Evolutionary conservation across 306 rosid species (phyloP), one percentile per base, ranked within the genome.

Genomic region (Cajanus cajan): DNA sequence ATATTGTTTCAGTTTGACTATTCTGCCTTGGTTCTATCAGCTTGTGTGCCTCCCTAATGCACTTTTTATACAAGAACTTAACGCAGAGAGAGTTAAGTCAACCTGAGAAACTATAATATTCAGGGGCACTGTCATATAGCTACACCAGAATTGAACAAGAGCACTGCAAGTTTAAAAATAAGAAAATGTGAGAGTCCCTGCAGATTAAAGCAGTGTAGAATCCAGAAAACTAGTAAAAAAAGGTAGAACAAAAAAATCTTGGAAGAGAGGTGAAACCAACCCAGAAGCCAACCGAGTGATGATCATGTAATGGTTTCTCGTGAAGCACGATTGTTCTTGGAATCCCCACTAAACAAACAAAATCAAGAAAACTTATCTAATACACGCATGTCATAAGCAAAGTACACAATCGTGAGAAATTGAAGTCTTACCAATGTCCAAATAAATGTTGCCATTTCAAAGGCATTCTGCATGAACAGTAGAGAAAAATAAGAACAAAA

Each of bases 101-200:
- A 92, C 98, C 98, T 88, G 97, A 1, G 96, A 90, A 73, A 95
- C 93, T 85, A 95, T 92, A 13, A 91, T 77, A 79, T 95, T 95
- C n/a, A 95, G 87, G 67, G 98, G 98, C 73, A 88, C 97, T 4
- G 98, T 91, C 93, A 91, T 84, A 83, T 93, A 90, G 92, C 98
- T 95, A 81, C 98, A 92, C 97, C 98, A 95, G 84, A 95, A 92
- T 87, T 95, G 98, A 88, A 91, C 94, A 82, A 91, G 44, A 81
- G 88, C 85, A 25, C 98, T 95, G 92, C 90, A 89, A 68, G 67
- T 48, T 43, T 34, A 77, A 50, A 28, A 73, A 15, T 2, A 36
- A 66, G 33, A 76, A 82, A 59, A 74, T 44, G 76, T 43, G 37
- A 79, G 77, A 52, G 9, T 22, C 59, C 39, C 34, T 31, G 82